A percentile compares a stretch with the other conserved stretches of the same genome.
Evolutionary conservation across 2,329 filamentous ascomycete genomes (phyloP).

Genomic region (Cercospora sojina): DNA sequence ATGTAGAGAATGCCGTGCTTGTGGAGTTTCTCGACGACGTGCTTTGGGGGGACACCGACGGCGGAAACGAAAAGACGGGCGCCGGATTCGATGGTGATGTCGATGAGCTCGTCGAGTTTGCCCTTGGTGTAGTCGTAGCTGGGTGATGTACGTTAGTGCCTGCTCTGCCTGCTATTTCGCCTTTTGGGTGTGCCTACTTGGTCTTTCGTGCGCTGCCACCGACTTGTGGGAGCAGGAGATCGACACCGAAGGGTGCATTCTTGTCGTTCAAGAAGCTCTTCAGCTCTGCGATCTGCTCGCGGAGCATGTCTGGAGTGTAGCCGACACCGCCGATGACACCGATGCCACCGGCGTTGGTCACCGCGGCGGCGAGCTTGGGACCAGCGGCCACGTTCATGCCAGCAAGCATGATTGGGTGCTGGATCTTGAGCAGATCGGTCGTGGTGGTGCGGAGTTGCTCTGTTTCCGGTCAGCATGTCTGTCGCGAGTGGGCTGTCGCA

Average conservation of each 20-base stretch:
- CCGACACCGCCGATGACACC: constrained; percentile 94
- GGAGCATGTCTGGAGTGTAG: constrained; percentile 96
- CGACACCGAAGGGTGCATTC: constrained; percentile 92
- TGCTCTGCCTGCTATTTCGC: background rate
- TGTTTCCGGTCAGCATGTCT: constrained; percentile 40
- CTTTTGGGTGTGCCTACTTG: constrained; percentile 57
- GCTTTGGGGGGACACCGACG: constrained; percentile 86
- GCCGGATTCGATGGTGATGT: constrained; percentile 88
- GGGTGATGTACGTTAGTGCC: constrained; percentile 11
- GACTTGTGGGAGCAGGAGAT: constrained; percentile 89
- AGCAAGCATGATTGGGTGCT: constrained; percentile 91
- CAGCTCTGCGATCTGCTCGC: constrained; percentile 90
- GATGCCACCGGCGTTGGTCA: constrained; percentile 93
- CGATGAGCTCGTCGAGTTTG: constrained; percentile 85
- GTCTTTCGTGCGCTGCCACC: constrained; percentile 93
- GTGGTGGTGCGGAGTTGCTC: constrained; percentile 86
- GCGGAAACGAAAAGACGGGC: constrained; percentile 95
- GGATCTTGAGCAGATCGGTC: constrained; percentile 96
- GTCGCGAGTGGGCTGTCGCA: background rate
- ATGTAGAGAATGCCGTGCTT: constrained; percentile 86
- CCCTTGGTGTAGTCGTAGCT: constrained; percentile 99
- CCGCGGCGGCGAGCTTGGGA: constrained; percentile 91
- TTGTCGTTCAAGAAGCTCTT: constrained; percentile 86
- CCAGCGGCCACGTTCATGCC: constrained; percentile 99
- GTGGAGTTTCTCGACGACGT: constrained; percentile 88